Evolutionary conservation across 1,139 yeast species (phyloP).

Genomic region (Starmera stellimalicola): DNA sequence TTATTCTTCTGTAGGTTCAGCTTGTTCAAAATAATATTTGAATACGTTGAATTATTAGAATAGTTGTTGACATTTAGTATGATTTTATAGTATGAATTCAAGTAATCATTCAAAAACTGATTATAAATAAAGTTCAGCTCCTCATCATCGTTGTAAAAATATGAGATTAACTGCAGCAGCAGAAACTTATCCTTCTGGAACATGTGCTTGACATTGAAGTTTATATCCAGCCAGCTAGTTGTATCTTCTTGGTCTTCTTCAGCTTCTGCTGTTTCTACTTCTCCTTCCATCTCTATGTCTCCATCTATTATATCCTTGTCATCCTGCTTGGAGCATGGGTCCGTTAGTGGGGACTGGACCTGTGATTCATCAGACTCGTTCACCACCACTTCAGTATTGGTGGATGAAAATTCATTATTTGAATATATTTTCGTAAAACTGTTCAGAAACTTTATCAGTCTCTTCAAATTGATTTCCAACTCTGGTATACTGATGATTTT

Average conservation of each 20-base stretch:
- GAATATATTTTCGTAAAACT: neutral
- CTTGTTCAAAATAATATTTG: conserved; percentile 2
- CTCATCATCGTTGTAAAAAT: conserved; percentile 10
- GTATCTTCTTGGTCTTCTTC: neutral
- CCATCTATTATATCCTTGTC: neutral
- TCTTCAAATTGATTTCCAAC: conserved; percentile 8
- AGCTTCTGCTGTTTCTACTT: neutral
- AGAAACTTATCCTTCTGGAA: conserved; percentile 12
- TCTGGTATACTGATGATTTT: conserved; percentile 8
- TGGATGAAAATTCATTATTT: conserved; percentile 1
- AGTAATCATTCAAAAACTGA: conserved; percentile 11
- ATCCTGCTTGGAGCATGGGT: neutral
- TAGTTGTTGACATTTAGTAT: conserved; percentile 13
- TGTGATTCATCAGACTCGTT: conserved; percentile 1
- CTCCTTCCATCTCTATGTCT: conserved; percentile 1
- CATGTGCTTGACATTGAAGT: conserved; percentile 8
- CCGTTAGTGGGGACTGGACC: neutral
- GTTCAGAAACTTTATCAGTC: conserved; percentile 5
- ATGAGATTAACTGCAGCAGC: conserved; percentile 10
- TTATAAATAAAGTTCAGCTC: conserved; percentile 6
- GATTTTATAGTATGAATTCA: conserved; percentile 16
- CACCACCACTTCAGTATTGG: neutral
- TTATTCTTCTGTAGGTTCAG: conserved; percentile 3
- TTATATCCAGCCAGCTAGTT: conserved; percentile 9
- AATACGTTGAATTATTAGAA: conserved; percentile 15